Evolutionary conservation across 441 rosid species (phyloP).

Genomic region (Brassica hybrid): DNA sequence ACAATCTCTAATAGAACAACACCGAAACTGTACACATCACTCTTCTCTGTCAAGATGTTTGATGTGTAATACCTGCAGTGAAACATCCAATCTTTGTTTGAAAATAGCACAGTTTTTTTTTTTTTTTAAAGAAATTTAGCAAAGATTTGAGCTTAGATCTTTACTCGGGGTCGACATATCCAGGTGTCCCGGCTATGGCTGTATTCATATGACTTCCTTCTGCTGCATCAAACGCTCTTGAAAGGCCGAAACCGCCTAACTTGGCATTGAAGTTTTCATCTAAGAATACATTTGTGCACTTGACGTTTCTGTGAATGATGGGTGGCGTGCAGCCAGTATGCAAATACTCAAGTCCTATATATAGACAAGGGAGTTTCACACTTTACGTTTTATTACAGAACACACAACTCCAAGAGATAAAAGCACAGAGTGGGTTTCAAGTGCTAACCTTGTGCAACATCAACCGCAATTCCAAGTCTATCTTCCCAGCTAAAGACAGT

Average conservation of each 20-base stretch:
- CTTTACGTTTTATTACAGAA: no score
- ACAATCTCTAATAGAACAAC: slow-evolving; percentile 49
- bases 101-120: not conserved
- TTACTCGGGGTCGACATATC: slow-evolving; percentile 60
- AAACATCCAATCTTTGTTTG: not conserved
- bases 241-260: slow-evolving; percentile 54
- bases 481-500: slow-evolving; percentile 51
- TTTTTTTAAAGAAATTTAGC: not conserved
- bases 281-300: slow-evolving; percentile 50
- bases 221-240: slow-evolving; percentile 46
- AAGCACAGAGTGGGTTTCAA: not conserved
- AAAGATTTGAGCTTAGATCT: slow-evolving; percentile 7
- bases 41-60: slow-evolving; percentile 46
- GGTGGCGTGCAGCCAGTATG: slow-evolving; percentile 53
- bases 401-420: not conserved
- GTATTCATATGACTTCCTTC: slow-evolving; percentile 46
- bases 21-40: slow-evolving; percentile 54
- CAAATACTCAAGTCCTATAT: slow-evolving; percentile 53
- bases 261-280: slow-evolving; percentile 46
- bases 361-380: not conserved
- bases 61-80: slow-evolving; percentile 45
- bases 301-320: slow-evolving; percentile 53
- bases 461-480: slow-evolving; percentile 47
- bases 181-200: slow-evolving; percentile 50
- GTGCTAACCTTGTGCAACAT: slow-evolving; percentile 51